Percentiles rank a stretch among this genome's conserved stretches.
Conservation (phyloP, 1,284 basidiomycete genomes). For the Moniliophthora roreri region DNA sequence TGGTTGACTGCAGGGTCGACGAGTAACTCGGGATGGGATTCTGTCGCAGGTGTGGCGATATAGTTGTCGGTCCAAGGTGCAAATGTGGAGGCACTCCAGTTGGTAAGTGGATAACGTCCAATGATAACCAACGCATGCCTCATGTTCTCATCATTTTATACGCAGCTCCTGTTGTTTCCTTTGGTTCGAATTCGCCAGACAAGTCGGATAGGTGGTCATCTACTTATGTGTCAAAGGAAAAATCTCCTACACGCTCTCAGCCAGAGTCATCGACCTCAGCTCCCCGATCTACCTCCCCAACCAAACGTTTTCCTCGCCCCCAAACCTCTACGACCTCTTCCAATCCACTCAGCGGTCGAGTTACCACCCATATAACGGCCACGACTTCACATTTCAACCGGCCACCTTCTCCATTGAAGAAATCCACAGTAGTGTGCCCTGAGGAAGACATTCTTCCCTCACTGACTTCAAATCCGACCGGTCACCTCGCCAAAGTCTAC, state of each 20-base stretch:
- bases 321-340: conserved; percentile 28
- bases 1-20: too few species aligned
- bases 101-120: too few species aligned
- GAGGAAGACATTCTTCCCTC: conserved; percentile 64
- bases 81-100: conserved; percentile 76
- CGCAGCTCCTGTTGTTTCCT: conserved; percentile 67
- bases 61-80: conserved; percentile 66
- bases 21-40: conserved; percentile 57
- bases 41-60: conserved; percentile 78
- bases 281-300: conserved; percentile 24
- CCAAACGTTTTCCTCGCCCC: conserved; percentile 51
- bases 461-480: conserved; percentile 42
- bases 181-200: conserved; percentile 14
- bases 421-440: conserved; percentile 41
- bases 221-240: conserved; percentile 64
- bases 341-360: conserved; percentile 40
- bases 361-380: conserved; percentile 60
- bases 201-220: conserved; percentile 72
- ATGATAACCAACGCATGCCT: too few species aligned
- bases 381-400: conserved; percentile 40
- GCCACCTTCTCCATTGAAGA: conserved; percentile 58
- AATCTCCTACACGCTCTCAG: conserved; percentile 32
- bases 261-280: conserved; percentile 18
- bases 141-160: neutral
- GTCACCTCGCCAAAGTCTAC: conserved; percentile 70